Evolutionary conservation across 2,329 filamentous ascomycete genomes (phyloP), one percentile per base, ranked within the genome.

Genomic region (Helminthosporium solani): DNA sequence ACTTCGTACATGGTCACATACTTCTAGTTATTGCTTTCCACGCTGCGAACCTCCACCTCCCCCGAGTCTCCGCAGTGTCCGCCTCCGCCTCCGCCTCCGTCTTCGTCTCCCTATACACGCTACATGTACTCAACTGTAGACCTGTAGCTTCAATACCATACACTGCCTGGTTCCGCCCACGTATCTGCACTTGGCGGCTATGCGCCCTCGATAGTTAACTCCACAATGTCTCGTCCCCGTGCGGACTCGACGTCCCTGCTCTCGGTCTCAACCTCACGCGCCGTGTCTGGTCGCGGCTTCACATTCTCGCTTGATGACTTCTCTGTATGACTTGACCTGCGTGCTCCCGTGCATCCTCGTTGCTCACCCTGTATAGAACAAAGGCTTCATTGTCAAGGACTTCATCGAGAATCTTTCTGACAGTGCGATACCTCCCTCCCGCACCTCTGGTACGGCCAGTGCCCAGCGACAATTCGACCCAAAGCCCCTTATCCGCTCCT

Each of bases 331-430:
- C 41, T 25, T 19, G n/a, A n/a, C n/a, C n/a, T n/a, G n/a, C n/a
- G 7, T 15, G 3, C 20, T 15, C 8, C 11, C 39, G n/a, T 41
- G 11, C 14, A 20, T 11, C 7, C 7, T 9, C 12, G 9, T 28
- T 16, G 31, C 34, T 46, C 5, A 46, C 44, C 35, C 27, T 25
- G 18, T 19, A n/a, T 44, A 69, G 64, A 76, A 68, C 57, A 75
- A 74, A 60, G 94, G 97, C 73, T 99, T 97, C 66, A 96, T 97
- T 53, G 92, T 97, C 56, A 90, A 95, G 64, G 94, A 99, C 74
- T 99, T 99, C 68, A 86, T 99, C 60, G 95, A 99, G 69, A 83
- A 86, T 41, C 84, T 99, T 47, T 94, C 92, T 40, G 91, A 97
- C 53, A 87, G 79, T 58, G 88, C 90, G 18, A 81, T 90, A 28